Base-by-base conservation (phyloP, 441 rosid species). In the Flueggea neowawraea region DNA sequence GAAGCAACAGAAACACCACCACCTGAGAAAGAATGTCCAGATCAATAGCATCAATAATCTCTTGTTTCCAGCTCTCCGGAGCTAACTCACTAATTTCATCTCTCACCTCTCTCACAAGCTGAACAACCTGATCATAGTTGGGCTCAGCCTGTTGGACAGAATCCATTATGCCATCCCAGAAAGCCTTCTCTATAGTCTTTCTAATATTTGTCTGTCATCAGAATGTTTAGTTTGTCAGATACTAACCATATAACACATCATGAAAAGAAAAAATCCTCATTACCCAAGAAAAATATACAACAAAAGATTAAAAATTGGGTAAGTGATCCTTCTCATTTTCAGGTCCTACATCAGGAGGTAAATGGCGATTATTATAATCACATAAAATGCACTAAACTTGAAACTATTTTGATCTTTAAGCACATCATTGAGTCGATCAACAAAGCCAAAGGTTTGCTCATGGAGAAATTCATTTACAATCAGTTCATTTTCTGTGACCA, bases 61-160 rank as follows among this genome's bases (percentile, higher is more conserved):
- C 96, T 49, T 77, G 75, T 73, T 77, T 89, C 99, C 97, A 89
- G 80, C 84, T 81, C 58, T 73, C 72, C 47, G 99, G 96, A 68
- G 87, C 92, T 84, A 91, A 86, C 71, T 88, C 93, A 65, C 78
- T 73, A 43, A 95, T 82, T 73, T 81, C 98, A 64, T 95, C 97
- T 66, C 93, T 85, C 65, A 89, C 95, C 77, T 95, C 98, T 73
- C 69, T 78, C 95, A 88, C 82, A 53, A 95, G 98, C 63, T 85
- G 80, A 69, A 88, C 58, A 64, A 86, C 80, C 64, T 85, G 68
- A 39, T 81, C 86, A 78, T 81, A 86, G 64, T 84, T 70, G 28
- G 96, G 87, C 31, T 78, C 72, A 55, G 78, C 87, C 69, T 67
- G 73, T 75, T 75, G 80, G 33, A 91, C 58, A 8, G 99, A 85